Base-by-base conservation (phyloP, 2,329 filamentous ascomycete species). In the Coniella lustricola region DNA sequence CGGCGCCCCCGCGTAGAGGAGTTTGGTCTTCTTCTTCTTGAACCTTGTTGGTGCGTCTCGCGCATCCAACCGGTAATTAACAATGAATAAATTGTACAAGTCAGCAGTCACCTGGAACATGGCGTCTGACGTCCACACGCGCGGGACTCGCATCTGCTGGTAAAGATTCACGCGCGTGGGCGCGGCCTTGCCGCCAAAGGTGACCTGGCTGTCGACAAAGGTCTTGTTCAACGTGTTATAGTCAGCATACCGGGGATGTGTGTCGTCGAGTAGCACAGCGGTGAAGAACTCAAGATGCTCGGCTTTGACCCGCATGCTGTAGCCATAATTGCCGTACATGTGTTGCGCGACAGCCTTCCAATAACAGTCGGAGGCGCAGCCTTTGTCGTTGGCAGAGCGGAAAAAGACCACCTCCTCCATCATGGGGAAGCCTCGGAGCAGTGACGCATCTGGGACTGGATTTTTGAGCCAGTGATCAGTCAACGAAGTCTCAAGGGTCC, bases 21-120 rank as follows among this genome's bases (percentile, higher is more conserved):
- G 57, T 48, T 62, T 58, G 22, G 56, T 55, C 14, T 62, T 54
- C 36, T 41, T 36, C 14, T 54, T 39, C 10, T 34, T 37, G 13
- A 20, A 3, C 10, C 7, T 13, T 7, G 20, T 9, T 9, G n/a
- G 20, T 16, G 10, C 37, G 16, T 21, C 14, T n/a, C 21, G 18
- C 12, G 10, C 4, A 10, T 40, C 14, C 21, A 40, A 8, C 21
- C 9, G 37, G 37, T 41, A 67, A 17, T 62, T 57, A 3, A 65
- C 56, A 17, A 66, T 44, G 46, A 58, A 62, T 9, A 65, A 49
- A 7, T 61, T 59, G 44, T 66, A 66, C 4, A 67, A 54, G 44
- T 66, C 62, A 1, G 64, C 64, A 0, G 61, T 66, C 4, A 67
- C 47, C 45, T 61, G 55, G 34, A 61, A 55, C 51, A 64, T 58